Conservation (phyloP, 2,329 filamentous ascomycete species). For the Colletotrichum chlorophyti region DNA sequence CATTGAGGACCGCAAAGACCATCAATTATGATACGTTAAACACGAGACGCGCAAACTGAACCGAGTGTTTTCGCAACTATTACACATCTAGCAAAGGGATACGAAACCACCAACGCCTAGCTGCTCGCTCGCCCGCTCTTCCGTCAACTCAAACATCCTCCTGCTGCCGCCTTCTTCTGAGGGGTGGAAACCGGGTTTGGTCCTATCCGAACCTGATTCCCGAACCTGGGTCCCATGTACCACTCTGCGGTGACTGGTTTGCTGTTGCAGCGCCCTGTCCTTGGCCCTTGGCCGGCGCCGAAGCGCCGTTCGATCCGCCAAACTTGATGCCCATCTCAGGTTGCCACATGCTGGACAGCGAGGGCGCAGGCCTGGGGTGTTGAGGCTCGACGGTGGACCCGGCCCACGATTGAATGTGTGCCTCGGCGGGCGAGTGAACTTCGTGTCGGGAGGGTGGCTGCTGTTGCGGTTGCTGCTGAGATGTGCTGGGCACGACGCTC, state of each 20-base stretch:
- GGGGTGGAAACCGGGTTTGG: conserved; percentile 5
- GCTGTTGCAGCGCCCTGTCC: conserved; percentile 12
- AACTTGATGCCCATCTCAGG: conserved; percentile 85
- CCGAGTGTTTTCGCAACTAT: conserved; percentile 6
- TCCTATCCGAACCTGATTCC: conserved; percentile 62
- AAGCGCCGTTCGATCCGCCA: conserved; percentile 49
- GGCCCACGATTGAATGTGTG: conserved; percentile 66
- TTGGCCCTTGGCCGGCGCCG: conserved; percentile 31
- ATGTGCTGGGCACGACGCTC: conserved; percentile 19
- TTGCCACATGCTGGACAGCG: conserved; percentile 69
- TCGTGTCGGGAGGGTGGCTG: conserved; percentile 31
- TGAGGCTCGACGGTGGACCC: conserved; percentile 61
- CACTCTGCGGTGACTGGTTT: conserved; percentile 36
- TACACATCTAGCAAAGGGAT: conserved; percentile 11
- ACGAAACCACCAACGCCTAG: conserved; percentile 13
- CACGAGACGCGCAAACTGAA: no score
- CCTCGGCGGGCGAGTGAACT: conserved; percentile 46
- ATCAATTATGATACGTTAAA: no score
- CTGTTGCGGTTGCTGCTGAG: conserved; percentile 30
- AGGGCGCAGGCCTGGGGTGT: conserved; percentile 57
- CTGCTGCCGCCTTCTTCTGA: not conserved
- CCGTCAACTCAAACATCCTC: not conserved
- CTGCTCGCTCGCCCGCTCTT: not conserved
- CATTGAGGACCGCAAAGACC: no score
- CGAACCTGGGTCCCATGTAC: conserved; percentile 65